Base-by-base conservation (phyloP, 2,329 filamentous ascomycete genomes). In the Rasamsonia emersonii region DNA sequence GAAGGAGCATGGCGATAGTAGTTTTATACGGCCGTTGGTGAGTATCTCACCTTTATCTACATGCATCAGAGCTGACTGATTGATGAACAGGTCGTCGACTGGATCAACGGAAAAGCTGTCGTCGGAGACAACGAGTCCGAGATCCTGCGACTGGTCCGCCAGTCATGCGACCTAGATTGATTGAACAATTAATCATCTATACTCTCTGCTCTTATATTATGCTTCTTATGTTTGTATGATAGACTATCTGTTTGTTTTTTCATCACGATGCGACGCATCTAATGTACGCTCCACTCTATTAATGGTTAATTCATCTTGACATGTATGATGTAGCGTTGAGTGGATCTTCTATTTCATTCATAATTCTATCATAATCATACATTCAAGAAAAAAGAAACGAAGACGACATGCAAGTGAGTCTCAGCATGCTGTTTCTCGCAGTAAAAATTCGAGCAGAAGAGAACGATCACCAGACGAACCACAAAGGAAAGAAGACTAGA, bases 21-120 rank as follows among this genome's bases (percentile, higher is more conserved):
- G 59, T 48, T 88, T 96, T 58, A 65, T 81, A 49, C 65, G 79
- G 44, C 89, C 89, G 16, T 63, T 95, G 56, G 84, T 91, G 65
- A 50, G 81, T 71, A 35, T 14, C 31, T 35, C 18, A 18, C 20
- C 28, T 9, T 35, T 21, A 41, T 24, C 9, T 9, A 8, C 11
- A 24, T 11, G 4, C 10, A 21, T 17, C 14, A 15, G 32, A 30
- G 16, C 24, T 38, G 18, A 33, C 30, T 30, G 28, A 42, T 20
- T 46, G 48, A 42, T 41, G 43, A 24, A 20, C 42, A 59, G 62
- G 60, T 81, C 37, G 89, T 96, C 32, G 89, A 96, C 57, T 96
- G 91, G 91, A 85, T 82, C 55, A 88, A 89, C 57, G 91, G 88
- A 43, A 82, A 77, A 57, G 89, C 79, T 28, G 73, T 78, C 7